Evolutionary conservation across 495 filamentous ascomycete species (phyloP), one percentile per base, ranked within the genome.

Genomic region (Emericellopsis terricola): DNA sequence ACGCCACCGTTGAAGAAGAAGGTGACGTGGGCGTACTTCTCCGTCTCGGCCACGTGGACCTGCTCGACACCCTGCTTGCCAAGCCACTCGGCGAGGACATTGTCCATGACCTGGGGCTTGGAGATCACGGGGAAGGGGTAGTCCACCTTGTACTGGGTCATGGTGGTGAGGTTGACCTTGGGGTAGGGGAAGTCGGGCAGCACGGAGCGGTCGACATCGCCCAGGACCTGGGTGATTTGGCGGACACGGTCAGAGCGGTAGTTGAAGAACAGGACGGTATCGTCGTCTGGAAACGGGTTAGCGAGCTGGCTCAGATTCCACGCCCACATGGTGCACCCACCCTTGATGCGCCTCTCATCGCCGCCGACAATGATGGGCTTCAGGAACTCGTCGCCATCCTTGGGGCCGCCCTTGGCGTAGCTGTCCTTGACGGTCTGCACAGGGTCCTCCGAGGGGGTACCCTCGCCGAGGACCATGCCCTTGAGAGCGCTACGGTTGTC

Each of bases 1-100:
- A 94, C 78, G 48, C 89, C 91, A 33, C 89, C 89, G 63, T 97
- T 97, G 76, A 96, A 96, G 71, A 94, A 94, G 71, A 94, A 94
- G 38, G 85, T 94, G 35, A 97, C 89, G 65, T 97, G 89, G 23
- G 89, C 89, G 54, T 97, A 97, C 59, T 97, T 97, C 62, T 97
- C 89, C 14, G 89, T 97, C 68, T 97, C 89, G 31, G 89, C 89
- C 41, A 94, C 67, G 65, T 97, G 89, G 49, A 83, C 87, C 59
- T 97, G 89, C 62, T 83, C 71, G 34, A 92, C 58, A 24, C 67
- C 68, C 56, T 93, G 75, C 64, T 87, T 87, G 38, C 75, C 71
- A 16, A 97, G 72, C 73, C 82, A 93, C 59, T 97, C 89, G 28
- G 89, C 87, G 19, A 97, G 71, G 8, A 97, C 89, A 46, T 97